Base-by-base conservation (phyloP, 805 yeast genomes). In the Pichia californica region DNA sequence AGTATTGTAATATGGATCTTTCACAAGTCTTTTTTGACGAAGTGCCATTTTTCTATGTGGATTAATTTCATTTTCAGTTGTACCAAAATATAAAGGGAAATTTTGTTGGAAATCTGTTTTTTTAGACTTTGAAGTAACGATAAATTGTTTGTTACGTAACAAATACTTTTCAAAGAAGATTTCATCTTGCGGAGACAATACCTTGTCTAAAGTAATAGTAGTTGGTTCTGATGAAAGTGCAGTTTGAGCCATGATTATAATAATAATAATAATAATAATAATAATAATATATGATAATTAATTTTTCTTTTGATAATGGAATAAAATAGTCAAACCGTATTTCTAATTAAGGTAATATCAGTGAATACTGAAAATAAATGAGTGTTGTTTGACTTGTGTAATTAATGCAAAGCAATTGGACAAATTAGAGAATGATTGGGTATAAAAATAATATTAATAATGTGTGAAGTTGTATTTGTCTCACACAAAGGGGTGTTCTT, bases 31-130 rank as follows among this genome's bases (percentile, higher is more conserved):
- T 40, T 55, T 53, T 23, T 50, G 47, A 29, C 47, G 40, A 16
- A 61, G 39, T 9, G 61, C 48, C 35, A 48, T 38, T 41, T 47
- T 52, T 47, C 64, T 52, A 37, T 51, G 53, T 7, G 38, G 37
- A 8, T 34, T 48, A 40, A 61, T 60, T 37, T 60, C 67, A 9
- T 52, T 52, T 43, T 59, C 64, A 26, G 53, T 50, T 7, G 66
- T 59, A 30, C 66, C 66, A 40, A 61, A 57, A 44, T 55, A 63
- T 29, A 56, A 40, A 9, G 67, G 68, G 29, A 63, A 54, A 8
- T 33, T 6, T 14, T 40, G 47, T 16, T 47, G 38, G n/a, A 44
- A 29, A 18, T 39, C 36, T 7, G 40, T 36, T 10, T 29, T 38
- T 38, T 45, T 51, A 9, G 56, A 51, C 38, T 50, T 52, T 35